Percentiles rank a stretch among this genome's conserved stretches.
Evolutionary conservation across 345 rosid genomes (phyloP).

Genomic region (Acer negundo): DNA sequence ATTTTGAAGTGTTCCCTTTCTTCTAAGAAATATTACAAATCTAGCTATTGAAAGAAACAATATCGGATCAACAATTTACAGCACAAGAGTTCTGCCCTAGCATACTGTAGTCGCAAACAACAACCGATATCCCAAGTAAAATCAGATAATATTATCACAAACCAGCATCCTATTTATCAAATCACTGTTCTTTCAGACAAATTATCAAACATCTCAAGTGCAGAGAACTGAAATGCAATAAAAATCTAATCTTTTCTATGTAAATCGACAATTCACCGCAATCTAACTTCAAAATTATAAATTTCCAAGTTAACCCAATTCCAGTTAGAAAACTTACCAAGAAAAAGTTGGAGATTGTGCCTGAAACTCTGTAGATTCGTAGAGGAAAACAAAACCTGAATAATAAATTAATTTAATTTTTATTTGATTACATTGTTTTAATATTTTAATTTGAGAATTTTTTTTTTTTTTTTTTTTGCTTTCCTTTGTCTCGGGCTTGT

Average conservation of each 20-base stretch:
- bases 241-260: not conserved
- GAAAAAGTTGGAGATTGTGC: not conserved
- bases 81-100: no score
- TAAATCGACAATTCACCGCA: not conserved
- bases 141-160: not conserved
- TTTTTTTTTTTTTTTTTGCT: no score
- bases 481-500: no score
- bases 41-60: no score
- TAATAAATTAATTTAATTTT: no score
- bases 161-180: not conserved
- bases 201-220: not conserved
- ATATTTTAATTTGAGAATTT: no score
- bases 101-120: no score
- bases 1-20: no score
- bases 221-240: not conserved
- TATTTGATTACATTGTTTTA: no score
- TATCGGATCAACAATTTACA: no score
- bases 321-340: not conserved
- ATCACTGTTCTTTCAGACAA: not conserved
- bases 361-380: not conserved
- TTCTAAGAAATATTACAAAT: no score
- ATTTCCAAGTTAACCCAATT: not conserved
- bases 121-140: not conserved
- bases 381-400: no score
- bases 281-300: not conserved